Conservation (phyloP, 2,329 filamentous ascomycete species). For the Phialophora macrospora region DNA sequence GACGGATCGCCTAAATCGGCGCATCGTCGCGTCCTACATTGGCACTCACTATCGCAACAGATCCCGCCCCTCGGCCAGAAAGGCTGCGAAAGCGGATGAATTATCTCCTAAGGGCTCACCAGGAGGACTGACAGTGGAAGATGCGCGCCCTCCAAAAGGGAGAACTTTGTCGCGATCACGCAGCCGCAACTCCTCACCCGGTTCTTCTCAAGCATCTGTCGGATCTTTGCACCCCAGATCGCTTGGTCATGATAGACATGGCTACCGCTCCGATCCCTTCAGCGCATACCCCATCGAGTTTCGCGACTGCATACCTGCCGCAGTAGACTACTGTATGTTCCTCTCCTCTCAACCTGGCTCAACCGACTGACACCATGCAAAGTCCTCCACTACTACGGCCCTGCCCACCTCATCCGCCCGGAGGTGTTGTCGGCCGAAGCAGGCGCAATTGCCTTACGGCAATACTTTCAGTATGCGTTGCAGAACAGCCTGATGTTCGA, state of each 20-base stretch:
- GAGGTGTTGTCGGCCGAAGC: slow-evolving; percentile 15
- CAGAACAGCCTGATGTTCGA: slow-evolving; percentile 24
- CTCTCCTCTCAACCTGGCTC: not conserved
- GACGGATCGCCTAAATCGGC: slow-evolving; percentile 13
- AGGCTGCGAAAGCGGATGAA: not conserved
- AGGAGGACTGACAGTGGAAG: not conserved
- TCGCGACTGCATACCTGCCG: slow-evolving; percentile 9
- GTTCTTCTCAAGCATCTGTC: not conserved
- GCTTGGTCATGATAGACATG: slow-evolving; percentile 20
- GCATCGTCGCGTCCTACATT: slow-evolving; percentile 22
- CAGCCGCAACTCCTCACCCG: slow-evolving; percentile 1
- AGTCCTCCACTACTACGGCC: slow-evolving; percentile 23
- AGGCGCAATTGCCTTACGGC: slow-evolving; percentile 9
- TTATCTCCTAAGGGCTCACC: not conserved
- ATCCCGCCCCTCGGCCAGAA: slow-evolving; percentile 10
- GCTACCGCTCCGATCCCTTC: slow-evolving; percentile 23
- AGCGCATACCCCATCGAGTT: slow-evolving; percentile 20
- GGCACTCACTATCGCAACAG: slow-evolving; percentile 26
- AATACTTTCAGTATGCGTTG: slow-evolving; percentile 25
- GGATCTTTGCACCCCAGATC: not conserved
- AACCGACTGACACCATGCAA: not conserved
- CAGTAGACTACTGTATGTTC: slow-evolving; percentile 22
- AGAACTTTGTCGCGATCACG: not conserved
- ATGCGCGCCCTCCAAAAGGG: too few relatives aligned
- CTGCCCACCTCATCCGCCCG: slow-evolving; percentile 21